Base-by-base conservation (phyloP, 768 basidiomycete species). In the Lentinula raphanica region DNA sequence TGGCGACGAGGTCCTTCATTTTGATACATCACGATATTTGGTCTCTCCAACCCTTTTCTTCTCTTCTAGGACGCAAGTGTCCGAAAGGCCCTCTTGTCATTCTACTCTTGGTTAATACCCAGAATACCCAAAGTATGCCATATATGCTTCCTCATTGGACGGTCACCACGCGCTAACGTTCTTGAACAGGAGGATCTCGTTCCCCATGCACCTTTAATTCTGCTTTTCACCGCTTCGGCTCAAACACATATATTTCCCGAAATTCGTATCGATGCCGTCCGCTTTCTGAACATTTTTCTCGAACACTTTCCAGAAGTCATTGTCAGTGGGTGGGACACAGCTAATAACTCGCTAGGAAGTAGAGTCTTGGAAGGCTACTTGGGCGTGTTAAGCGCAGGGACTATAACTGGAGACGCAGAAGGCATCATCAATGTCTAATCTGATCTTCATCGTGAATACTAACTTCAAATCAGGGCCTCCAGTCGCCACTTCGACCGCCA, bases 201-300 rank as follows among this genome's bases (percentile, higher is more conserved):
- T 0, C 94, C 95, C 4, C 92, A 97, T 66, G 77, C 88, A 0
- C 76, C 90, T 1, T 65, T 86, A 0, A 75, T 98, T 5, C 76
- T 98, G 23, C 82, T 98, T 15, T 96, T 94, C 68, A 85, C 86
- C 0, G 87, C 91, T 5, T 96, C 94, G 9, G 92, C 93, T 0
- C 88, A 95, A 69, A 94, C 92, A 0, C 90, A 95, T 65, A 96
- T 98, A 48, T 97, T 94, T 69, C 94, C 94, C 21, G 93, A 96
- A 69, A 93, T 98, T 59, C 83, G 94, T 15, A 80, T 98, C 38
- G 95, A 98, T 66, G 92, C 93, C 3, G 78, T 96, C 55, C 85
- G 87, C 12, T 84, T 93, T 63, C 71, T 98, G 42, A 81, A 90
- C 64, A 67, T 95, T 23, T 78, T 93, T 39, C 77, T 97, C 3